Evolutionary conservation across 2,329 filamentous ascomycete genomes (phyloP).

Genomic region (Aspergillus eucalypticola): DNA sequence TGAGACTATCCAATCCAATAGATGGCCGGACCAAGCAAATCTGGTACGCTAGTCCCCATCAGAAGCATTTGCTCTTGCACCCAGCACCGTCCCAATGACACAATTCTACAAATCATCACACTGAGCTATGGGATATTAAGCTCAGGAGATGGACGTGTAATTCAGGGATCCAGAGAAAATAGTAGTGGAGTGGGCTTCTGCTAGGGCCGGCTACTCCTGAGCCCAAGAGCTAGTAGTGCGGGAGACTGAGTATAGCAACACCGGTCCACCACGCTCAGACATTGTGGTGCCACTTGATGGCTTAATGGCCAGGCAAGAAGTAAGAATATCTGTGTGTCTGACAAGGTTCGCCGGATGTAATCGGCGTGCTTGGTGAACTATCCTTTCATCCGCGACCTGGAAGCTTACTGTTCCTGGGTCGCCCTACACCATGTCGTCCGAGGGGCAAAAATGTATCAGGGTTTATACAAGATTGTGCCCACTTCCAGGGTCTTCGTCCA

Average conservation of each 20-base stretch:
- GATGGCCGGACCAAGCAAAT: background rate
- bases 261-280: background rate
- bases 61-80: background rate
- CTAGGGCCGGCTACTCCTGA: background rate
- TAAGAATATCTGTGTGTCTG: background rate
- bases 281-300: background rate
- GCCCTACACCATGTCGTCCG: background rate
- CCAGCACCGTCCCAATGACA: background rate
- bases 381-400: slow-evolving; percentile 4
- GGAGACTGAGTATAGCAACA: background rate
- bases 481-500: background rate
- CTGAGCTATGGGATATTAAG: background rate
- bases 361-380: background rate
- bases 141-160: background rate
- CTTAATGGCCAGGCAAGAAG: background rate
- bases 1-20: background rate
- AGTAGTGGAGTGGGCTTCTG: background rate
- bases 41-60: background rate
- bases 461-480: background rate
- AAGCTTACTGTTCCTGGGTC: slow-evolving; percentile 8
- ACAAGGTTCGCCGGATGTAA: background rate
- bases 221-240: background rate
- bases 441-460: background rate
- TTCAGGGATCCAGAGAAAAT: background rate
- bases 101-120: background rate